Evolutionary conservation across 2,329 filamentous ascomycete species (phyloP), one percentile per base, ranked within the genome.

Genomic region (Aspergillus sojae): DNA sequence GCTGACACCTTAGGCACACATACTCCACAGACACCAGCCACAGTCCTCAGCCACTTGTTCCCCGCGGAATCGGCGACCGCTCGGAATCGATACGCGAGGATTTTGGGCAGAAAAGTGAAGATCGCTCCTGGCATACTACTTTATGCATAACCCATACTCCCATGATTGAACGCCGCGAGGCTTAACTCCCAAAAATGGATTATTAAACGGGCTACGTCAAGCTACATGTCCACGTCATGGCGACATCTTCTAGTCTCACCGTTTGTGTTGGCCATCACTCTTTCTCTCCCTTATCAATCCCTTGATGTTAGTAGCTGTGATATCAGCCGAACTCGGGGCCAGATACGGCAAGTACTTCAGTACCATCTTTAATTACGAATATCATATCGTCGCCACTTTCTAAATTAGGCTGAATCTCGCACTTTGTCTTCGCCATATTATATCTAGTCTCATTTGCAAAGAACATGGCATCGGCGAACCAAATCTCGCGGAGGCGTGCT

Each of bases 381-480:
- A 12, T 32, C 19, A 21, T 30, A n/a, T 30, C 7, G 7, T 32
- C 19, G 7, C 48, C 30, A n/a, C 48, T 32, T 4, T 52, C 9
- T 12, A 32, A 52, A 34, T 12, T 21, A 21, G 19, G n/a, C 26
- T 12, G 26, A 21, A 21, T 5, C 5, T 32, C 19, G 30, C 48
- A 21, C 6, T 52, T 34, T 3, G 21, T 21, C 28, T n/a, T 52
- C 48, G 1, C 14, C 9, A n/a, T 52, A n/a, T 23, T 21, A 4
- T 52, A 32, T n/a, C n/a, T 52, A 21, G 19, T 21, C 21, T 26
- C 26, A 54, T 50, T 16, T n/a, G 12, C 21, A 60, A 26, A 28
- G 45, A 52, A 34, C 14, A 72, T 72, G 70, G 59, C 65, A 43
- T 58, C 60, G 30, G 59, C 63, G 26, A 63, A 59, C 56, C 64